Conservation (phyloP, 2,329 filamentous ascomycete genomes). For the Diaporthe sp. region DNA sequence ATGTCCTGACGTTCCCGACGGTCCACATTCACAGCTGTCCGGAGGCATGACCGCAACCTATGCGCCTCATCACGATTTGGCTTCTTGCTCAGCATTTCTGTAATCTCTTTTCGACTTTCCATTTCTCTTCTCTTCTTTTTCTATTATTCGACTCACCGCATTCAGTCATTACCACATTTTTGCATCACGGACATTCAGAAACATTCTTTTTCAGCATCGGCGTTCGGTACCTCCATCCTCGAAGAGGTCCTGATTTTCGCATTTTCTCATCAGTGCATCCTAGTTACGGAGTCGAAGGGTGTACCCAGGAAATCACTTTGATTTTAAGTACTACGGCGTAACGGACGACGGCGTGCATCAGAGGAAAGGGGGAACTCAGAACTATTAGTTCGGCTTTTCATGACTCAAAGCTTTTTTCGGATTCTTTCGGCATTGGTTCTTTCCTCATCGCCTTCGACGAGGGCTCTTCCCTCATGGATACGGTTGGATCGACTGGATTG, state of each 20-base stretch:
- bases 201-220: constrained; percentile 24
- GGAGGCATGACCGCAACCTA: neutral
- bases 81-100: constrained; percentile 30
- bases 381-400: neutral
- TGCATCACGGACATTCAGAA: neutral
- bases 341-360: constrained; percentile 11
- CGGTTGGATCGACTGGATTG: constrained; percentile 21
- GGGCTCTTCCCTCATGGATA: constrained; percentile 6
- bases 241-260: neutral
- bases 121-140: neutral
- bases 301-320: neutral
- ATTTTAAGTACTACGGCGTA: neutral
- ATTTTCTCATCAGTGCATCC: constrained; percentile 9
- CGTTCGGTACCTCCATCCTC: neutral
- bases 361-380: neutral
- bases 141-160: constrained; percentile 23
- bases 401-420: neutral
- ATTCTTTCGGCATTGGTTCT: constrained; percentile 5
- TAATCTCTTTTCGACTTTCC: constrained; percentile 6
- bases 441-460: neutral
- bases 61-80: constrained; percentile 13
- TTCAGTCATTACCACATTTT: constrained; percentile 18
- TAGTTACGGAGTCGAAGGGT: neutral
- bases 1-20: neutral
- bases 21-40: neutral